phyloP scores from a whole-genome alignment of 1,284 basidiomycete species.

The Laetiporus sulphureus region DNA sequence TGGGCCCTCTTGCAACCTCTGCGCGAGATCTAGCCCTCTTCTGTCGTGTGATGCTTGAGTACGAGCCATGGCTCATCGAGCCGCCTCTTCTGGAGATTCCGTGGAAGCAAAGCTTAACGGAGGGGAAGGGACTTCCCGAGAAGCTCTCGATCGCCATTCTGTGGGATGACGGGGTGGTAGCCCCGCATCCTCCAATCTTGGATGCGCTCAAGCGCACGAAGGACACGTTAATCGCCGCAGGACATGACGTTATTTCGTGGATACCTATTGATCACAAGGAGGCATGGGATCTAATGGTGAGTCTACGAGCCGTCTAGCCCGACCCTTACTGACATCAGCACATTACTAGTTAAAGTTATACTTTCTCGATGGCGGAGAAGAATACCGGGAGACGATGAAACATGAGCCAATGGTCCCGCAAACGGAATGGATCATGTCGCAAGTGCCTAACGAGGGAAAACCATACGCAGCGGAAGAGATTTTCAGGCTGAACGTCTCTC shows the following conservation, averaged over 20 bases:
- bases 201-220: conserved; percentile 38
- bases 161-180: conserved; percentile 48
- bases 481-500: conserved; percentile 38
- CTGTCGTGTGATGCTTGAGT: conserved; percentile 41
- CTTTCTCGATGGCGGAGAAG: conserved; percentile 43
- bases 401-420: conserved; percentile 36
- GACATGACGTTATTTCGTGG: conserved; percentile 50
- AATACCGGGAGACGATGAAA: conserved; percentile 35
- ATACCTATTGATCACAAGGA: conserved; percentile 37
- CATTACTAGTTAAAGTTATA: conserved; percentile 38
- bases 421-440: conserved; percentile 41
- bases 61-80: conserved; percentile 49
- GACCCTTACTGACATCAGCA: conserved; percentile 6
- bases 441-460: conserved; percentile 29
- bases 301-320: conserved; percentile 13
- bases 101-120: conserved; percentile 38
- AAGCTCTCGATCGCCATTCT: conserved; percentile 47
- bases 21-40: conserved; percentile 47
- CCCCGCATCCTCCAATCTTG: conserved; percentile 47
- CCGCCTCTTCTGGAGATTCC: conserved; percentile 45
- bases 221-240: conserved; percentile 37
- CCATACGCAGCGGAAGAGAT: conserved; percentile 34
- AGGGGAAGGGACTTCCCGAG: conserved; percentile 33
- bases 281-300: conserved; percentile 45
- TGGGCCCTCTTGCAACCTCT: conserved; percentile 49